phyloP scores from a whole-genome alignment of 169 alveolate genomes.

The Sarcocystis neurona region DNA sequence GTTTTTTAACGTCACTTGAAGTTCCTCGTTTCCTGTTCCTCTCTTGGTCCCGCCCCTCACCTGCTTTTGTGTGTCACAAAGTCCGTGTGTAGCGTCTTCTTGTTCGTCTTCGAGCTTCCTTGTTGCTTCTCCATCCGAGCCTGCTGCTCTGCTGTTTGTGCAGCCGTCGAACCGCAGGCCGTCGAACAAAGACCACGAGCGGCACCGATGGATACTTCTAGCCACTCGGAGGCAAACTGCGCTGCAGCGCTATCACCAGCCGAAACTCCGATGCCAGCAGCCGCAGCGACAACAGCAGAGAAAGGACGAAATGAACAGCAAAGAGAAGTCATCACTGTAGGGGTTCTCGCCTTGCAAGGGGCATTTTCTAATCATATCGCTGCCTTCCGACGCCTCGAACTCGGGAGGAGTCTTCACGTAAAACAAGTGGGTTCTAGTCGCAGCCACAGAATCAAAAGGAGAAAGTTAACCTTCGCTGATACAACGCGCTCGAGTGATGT shows the following conservation, averaged over 20 bases:
- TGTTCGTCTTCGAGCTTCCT: not conserved
- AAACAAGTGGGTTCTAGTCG: not conserved
- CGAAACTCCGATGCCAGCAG: too few species aligned
- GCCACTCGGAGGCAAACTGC: too few species aligned
- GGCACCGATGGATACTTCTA: too few species aligned
- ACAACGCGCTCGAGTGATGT: too few species aligned
- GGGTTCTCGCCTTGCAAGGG: constrained; percentile 59
- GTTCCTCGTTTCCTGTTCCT: not conserved
- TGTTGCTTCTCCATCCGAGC: not conserved
- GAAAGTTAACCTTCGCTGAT: too few species aligned
- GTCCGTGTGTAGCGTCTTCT: not conserved
- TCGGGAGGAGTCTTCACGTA: not conserved
- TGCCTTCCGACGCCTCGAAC: not conserved
- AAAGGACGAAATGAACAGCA: not conserved
- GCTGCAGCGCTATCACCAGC: too few species aligned
- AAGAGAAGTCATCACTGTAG: not conserved
- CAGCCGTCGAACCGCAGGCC: not conserved
- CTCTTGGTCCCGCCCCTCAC: not conserved
- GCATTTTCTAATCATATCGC: constrained; percentile 49
- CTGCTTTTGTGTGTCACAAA: too few species aligned
- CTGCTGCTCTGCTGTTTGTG: not conserved
- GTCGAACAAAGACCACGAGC: not conserved
- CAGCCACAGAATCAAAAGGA: too few species aligned
- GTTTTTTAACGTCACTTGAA: not conserved
- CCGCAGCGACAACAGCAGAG: not conserved